phyloP scores from a whole-genome alignment of 495 filamentous ascomycete genomes.

The Parmelia sp. region DNA sequence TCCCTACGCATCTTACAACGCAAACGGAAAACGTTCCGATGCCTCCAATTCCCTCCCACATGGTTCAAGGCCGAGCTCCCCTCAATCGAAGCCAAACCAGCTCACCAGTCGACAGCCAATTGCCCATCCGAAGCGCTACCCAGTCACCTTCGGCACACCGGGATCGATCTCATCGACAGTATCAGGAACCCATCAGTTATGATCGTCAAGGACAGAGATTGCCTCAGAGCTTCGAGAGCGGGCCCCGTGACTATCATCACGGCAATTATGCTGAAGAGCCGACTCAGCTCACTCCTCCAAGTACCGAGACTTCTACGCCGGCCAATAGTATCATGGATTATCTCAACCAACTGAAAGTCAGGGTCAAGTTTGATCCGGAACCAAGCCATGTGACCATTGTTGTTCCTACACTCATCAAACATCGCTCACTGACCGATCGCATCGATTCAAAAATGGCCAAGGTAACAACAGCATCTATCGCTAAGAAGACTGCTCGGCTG shows the following conservation, averaged over 20 bases:
- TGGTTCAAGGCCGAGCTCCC: constrained; percentile 51
- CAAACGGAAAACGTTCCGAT: constrained; percentile 62
- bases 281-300: constrained; percentile 33
- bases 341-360: constrained; percentile 79
- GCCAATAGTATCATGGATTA: constrained; percentile 19
- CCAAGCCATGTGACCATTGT: constrained; percentile 83
- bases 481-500: constrained; percentile 67
- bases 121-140: constrained; percentile 43
- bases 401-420: constrained; percentile 85
- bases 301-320: constrained; percentile 29
- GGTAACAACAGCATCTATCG: constrained; percentile 73
- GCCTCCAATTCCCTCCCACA: constrained; percentile 55
- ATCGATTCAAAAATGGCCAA: constrained; percentile 90
- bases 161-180: constrained; percentile 15
- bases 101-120: constrained; percentile 50
- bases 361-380: constrained; percentile 75
- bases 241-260: neutral
- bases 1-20: constrained; percentile 55
- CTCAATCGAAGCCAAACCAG: constrained; percentile 63
- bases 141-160: constrained; percentile 38
- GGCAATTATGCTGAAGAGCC: constrained; percentile 8
- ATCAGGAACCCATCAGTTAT: constrained; percentile 21
- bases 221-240: neutral
- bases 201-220: constrained; percentile 18
- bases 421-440: constrained; percentile 87